These are phyloP conservation scores for Yamadazyma membranifaciens DNA, from an alignment of 1,139 yeast genomes.

Conservation along the genomic window DNA sequence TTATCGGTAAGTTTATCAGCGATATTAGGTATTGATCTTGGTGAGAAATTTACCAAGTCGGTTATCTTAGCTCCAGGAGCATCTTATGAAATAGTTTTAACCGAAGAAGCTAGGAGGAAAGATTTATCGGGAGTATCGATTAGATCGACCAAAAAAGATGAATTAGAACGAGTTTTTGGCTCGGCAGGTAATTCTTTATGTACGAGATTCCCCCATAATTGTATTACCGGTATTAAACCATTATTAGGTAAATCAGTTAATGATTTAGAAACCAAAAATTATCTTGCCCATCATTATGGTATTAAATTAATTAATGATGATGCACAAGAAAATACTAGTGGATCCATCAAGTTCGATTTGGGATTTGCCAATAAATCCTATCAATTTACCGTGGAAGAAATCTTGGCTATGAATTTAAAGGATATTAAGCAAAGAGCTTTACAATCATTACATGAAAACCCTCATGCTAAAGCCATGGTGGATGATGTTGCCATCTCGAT, in stretches of 20 bases:
- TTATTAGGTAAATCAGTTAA: conserved; percentile 65
- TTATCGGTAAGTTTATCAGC: conserved; percentile 44
- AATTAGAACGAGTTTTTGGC: conserved; percentile 75
- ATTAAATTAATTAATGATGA: conserved; percentile 43
- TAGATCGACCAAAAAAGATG: conserved; percentile 40
- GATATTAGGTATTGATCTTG: conserved; percentile 84
- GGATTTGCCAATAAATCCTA: conserved; percentile 44
- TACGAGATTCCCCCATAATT: conserved; percentile 70
- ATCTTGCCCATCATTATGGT: conserved; percentile 60
- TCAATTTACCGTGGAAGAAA: conserved; percentile 62
- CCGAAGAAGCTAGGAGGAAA: conserved; percentile 89
- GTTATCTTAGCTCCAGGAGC: conserved; percentile 89
- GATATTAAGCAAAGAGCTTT: conserved; percentile 68
- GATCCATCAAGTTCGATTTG: conserved; percentile 56
- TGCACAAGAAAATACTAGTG: conserved; percentile 19
- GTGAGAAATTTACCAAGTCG: conserved; percentile 86
- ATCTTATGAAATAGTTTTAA: conserved; percentile 80
- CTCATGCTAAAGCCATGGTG: conserved; percentile 35
- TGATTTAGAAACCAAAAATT: conserved; percentile 44
- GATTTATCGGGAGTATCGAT: conserved; percentile 79
- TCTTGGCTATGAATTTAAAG: conserved; percentile 77
- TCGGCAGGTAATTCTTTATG: conserved; percentile 69
- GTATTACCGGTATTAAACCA: conserved; percentile 66
- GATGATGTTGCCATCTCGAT: conserved; percentile 73
- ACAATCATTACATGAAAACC: conserved; percentile 29